Percentiles rank a stretch among this genome's conserved stretches.
phyloP scores from a whole-genome alignment of 1,284 basidiomycete species.

The Pseudozyma pruni region DNA sequence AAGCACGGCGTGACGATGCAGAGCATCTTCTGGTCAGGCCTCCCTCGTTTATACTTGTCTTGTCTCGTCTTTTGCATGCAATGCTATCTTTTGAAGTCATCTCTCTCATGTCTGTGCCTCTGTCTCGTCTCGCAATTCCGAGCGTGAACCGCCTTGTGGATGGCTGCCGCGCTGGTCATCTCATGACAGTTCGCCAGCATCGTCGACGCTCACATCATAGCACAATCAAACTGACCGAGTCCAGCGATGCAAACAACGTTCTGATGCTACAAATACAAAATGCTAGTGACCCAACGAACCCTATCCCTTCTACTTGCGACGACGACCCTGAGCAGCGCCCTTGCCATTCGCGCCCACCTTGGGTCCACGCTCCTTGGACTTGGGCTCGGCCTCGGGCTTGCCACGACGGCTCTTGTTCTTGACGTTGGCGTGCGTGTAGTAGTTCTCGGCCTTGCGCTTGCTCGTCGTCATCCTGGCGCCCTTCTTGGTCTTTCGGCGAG shows the following conservation, averaged over 20 bases:
- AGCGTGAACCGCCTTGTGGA: too few species aligned
- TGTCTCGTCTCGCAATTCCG: too few species aligned
- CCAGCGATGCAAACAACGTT: too few species aligned
- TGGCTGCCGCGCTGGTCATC: too few species aligned
- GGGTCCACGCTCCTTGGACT: constrained; percentile 53
- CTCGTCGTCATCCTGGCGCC: constrained; percentile 60
- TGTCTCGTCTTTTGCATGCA: constrained; percentile 4
- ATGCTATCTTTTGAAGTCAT: background rate
- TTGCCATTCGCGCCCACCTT: constrained; percentile 61
- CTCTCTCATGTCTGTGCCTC: background rate
- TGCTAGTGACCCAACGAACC: background rate
- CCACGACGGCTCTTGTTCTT: constrained; percentile 70
- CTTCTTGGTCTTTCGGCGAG: constrained; percentile 53
- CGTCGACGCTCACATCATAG: too few species aligned
- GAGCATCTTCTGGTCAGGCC: background rate
- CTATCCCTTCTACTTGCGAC: constrained; percentile 17
- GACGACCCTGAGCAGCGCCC: constrained; percentile 38
- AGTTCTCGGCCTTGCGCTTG: constrained; percentile 86
- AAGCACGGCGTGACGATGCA: background rate
- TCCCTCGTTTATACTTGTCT: constrained; percentile 1
- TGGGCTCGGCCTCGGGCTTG: constrained; percentile 43
- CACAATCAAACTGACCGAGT: too few species aligned
- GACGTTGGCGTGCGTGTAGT: constrained; percentile 74
- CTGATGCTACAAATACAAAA: constrained; percentile 22
- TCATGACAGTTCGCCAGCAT: too few species aligned